Base-by-base conservation (phyloP, 148 eudicot species). In the Rhododendron vialii region DNA sequence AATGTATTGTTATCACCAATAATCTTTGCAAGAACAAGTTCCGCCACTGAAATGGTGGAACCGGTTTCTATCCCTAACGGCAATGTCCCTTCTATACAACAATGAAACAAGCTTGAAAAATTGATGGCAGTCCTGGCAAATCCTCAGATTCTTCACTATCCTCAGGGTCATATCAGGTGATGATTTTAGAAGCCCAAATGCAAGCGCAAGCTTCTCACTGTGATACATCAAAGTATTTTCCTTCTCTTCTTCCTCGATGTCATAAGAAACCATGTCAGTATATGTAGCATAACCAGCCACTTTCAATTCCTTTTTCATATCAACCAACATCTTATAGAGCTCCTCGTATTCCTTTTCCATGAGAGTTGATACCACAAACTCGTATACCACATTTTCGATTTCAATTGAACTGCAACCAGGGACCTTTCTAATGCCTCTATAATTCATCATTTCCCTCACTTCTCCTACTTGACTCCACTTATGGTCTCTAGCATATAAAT, bases 321-420 rank as follows among this genome's bases (percentile, higher is more conserved):
- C 51, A 15, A 55, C 71, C 85, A 90, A 77, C 51, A 86, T 63
- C 71, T 83, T 38, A 63, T 86, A 86, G 33, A 90, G 80, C 77
- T 86, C 80, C 85, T 88, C 85, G 67, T 79, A 83, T 50, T 28
- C 83, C 28, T 87, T 87, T 28, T 86, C 88, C 73, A 73, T 81
- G 74, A 87, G 79, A 81, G 51, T 86, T 36, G 88, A 86, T n/a
- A 83, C 91, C 75, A 88, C 82, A 65, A 90, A 90, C 82, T 88
- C 88, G 67, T 84, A 48, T 24, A 88, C 80, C 17, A 86, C 77
- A 84, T 55, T 76, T 48, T 86, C 45, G 65, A 90, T 84, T 84
- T 86, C 89, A 80, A 88, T 86, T 84, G 91, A 88, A 77, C 89
- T 88, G 61, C 86, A 88, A 30, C 89, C 89, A 61, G 91, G 91